Base-by-base conservation (phyloP, 2,329 filamentous ascomycete species). In the Sporothrix schenckii region DNA sequence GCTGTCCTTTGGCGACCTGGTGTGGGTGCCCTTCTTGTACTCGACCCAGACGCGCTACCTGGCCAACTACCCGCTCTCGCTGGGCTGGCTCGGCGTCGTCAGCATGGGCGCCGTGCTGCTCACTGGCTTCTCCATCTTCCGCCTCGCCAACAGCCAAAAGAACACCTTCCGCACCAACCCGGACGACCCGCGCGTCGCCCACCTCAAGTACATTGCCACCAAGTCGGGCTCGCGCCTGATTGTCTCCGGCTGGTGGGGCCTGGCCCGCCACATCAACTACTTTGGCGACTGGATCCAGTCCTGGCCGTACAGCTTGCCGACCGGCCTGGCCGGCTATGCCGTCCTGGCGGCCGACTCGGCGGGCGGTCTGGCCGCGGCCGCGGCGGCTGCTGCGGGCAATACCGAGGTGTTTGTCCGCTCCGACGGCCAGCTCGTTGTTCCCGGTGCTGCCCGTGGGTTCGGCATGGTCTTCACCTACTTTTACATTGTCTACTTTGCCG, bases 231-330 rank as follows among this genome's bases (percentile, higher is more conserved):
- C 91, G 71, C 91, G 90, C 75, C 87, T 97, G 41, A 85, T 97
- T 74, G 89, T 89, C 3, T 91, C 91, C 0, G 94, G 94, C 70
- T 98, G 94, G 94, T 97, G 94, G 94, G 94, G 94, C 56, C 84
- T 88, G 27, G 91, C 94, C 0, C 88, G 94, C 54, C 94, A 98
- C 81, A 94, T 97, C 85, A 98, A 97, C 83, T 97, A 98, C 81
- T 81, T 97, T 0, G 94, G 94, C 68, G 94, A 98, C 82, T 97
- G 94, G 94, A 85, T 95, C 74, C 94, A 97, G 88, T 88, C 91
- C 10, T 97, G 93, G 92, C 89, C 93, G 0, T 97, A 95, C 81
- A 92, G 89, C 74, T 84, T 97, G 56, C 94, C 94, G 0, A 97
- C 94, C 0, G 92, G 92, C 0, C 79, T 96, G 72, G 91, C 93